Evolutionary conservation across 1,284 basidiomycete species (phyloP), one percentile per base, ranked within the genome.

Genomic region (Pyrrhoderma lamaoense): DNA sequence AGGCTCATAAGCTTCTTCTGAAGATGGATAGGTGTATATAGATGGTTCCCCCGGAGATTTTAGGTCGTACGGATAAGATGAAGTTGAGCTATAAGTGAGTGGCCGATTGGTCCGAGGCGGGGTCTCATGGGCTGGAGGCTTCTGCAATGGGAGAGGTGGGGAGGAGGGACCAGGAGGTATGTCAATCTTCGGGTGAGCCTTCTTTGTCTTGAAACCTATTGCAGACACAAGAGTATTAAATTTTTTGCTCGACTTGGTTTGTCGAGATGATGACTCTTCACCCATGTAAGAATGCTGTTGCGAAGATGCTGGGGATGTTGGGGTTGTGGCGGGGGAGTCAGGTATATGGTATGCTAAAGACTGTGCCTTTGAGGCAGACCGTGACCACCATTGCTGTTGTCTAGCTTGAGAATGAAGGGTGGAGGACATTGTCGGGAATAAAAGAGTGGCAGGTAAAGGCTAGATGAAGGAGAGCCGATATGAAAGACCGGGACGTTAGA

Each of bases 131-230:
- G 64, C 53, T 18, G 69, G 71, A 11, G 74, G 72, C 56, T 76
- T 71, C 56, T 78, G 73, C 55, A 80, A 48, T 42, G 55, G 47
- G 13, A 42, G 34, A 38, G 57, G 45, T 35, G 57, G 45, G 37
- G 53, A 55, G n/a, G 36, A 13, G 16, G 53, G 53, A 27, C 53
- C 53, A 8, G 53, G 40, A 21, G 53, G 53, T 14, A 60, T 77
- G 46, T 77, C 66, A 35, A 80, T 65, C 2, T 73, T 61, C 0
- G 76, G 70, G 34, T 61, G 64, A 39, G 45, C 45, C 59, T 80
- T 84, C 67, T 77, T 84, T 14, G 76, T 67, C 63, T 77, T 83
- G 60, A 82, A 70, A 48, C 82, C 79, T 47, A 85, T 76, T 38
- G 76, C 79, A 43, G 74, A 70, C 13, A 76, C 75, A 38, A 86